Conservation (phyloP, 345 rosid genomes). For the Gossypium bickii region DNA sequence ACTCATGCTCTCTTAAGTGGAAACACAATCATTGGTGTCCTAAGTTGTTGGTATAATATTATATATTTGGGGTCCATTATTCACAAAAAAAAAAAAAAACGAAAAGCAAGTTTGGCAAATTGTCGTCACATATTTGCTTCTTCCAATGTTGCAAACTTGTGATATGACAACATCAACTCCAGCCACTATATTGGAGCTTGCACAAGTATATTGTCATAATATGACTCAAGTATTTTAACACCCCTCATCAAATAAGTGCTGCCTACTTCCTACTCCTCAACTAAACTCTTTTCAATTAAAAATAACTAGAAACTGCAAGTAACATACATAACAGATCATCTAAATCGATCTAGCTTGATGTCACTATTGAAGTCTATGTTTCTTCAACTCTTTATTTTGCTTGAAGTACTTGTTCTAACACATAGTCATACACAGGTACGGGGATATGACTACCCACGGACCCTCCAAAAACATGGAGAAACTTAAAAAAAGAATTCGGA, state of each 20-base stretch:
- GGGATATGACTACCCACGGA: not conserved
- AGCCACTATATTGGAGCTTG: not conserved
- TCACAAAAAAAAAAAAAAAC: not conserved
- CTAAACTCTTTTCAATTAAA: not conserved
- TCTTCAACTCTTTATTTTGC: not conserved
- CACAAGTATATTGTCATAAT: not conserved
- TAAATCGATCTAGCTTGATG: not conserved
- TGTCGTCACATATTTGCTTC: not conserved
- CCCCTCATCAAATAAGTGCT: not conserved
- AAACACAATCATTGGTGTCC: conserved; percentile 9
- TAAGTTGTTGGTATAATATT: not conserved
- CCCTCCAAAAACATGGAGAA: no score
- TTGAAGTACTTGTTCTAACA: not conserved
- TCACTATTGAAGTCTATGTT: no score
- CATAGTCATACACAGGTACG: not conserved
- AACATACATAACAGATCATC: not conserved
- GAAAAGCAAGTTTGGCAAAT: not conserved
- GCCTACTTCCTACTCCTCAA: not conserved
- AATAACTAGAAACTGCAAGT: not conserved
- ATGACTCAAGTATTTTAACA: not conserved
- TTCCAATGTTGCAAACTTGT: not conserved
- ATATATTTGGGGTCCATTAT: not conserved
- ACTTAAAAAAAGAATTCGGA: no score
- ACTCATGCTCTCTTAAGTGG: not conserved
- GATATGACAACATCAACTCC: not conserved